Evolutionary conservation across 2,329 filamentous ascomycete species (phyloP), one percentile per base, ranked within the genome.

Genomic region (Hymenoscyphus occultus): DNA sequence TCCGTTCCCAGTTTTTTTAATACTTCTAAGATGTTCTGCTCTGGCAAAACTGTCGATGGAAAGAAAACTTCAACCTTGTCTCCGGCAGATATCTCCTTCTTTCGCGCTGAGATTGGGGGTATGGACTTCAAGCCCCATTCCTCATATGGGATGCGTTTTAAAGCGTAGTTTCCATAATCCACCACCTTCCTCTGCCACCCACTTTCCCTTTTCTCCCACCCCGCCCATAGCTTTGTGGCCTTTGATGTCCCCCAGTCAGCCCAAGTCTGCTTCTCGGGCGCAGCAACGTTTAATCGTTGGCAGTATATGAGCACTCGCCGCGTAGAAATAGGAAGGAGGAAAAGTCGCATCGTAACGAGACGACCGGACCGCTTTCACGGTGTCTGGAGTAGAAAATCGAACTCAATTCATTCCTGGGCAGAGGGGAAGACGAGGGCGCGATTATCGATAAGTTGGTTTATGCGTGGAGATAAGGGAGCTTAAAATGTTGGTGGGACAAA

Each of bases 121-220:
- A 99, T 89, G 42, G 92, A 96, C 80, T 98, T 98, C 71, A 99
- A 83, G 0, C 92, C 93, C 95, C 95, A 99, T 88, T 99, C 95
- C 79, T 98, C 91, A 76, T 91, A 97, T 2, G 95, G 91, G 73
- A 99, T 96, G 68, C 92, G 87, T 72, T 91, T 88, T 67, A 99
- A 86, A 16, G 92, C 87, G 59, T 87, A 82, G 79, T 99, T 97
- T 64, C 95, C 95, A 77, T 94, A 96, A 65, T 85, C 83, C 61
- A 95, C 94, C 22, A 97, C 83, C 71, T 87, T 87, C 75, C 90
- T 92, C 81, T 97, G 92, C 95, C 95, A 98, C 62, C 91, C 91
- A 56, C 82, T 83, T 19, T 93, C 88, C 70, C 89, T 90, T 76
- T 90, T 87, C 78, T 98, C 95, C 93, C 94, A 98, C 65, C 82